These are phyloP conservation scores for Fistulifera pelliculosa DNA, from an alignment of 108 stramenopile genomes.

Conservation along the genomic window DNA sequence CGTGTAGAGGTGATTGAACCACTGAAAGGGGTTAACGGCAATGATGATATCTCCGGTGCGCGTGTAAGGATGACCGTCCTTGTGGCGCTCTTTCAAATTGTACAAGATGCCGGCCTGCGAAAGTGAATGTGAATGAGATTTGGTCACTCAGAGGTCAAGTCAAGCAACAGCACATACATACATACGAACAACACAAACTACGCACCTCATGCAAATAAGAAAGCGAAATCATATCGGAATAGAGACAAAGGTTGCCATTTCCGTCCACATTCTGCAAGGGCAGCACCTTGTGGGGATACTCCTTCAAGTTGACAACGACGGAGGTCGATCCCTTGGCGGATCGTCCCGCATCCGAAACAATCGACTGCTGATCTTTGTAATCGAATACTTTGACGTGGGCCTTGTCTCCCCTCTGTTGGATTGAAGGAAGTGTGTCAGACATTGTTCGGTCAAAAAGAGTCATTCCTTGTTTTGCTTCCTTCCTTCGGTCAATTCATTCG, in stretches of 20 bases:
- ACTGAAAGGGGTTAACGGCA: slow-evolving; percentile 82
- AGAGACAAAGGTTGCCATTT: slow-evolving; percentile 18
- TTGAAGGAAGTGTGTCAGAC: too few relatives aligned
- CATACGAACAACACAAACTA: slow-evolving; percentile 1
- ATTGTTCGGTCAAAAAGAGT: too few relatives aligned
- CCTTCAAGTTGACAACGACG: slow-evolving; percentile 55
- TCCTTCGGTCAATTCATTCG: too few relatives aligned
- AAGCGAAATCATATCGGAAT: slow-evolving; percentile 78
- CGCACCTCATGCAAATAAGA: slow-evolving; percentile 83
- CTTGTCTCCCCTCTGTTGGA: slow-evolving; percentile 5
- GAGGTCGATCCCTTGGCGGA: slow-evolving; percentile 25
- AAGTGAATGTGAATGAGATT: slow-evolving; percentile 27
- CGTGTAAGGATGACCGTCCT: slow-evolving; percentile 64
- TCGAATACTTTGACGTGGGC: slow-evolving; percentile 29
- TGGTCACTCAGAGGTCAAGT: neutral
- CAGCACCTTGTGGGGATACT: slow-evolving; percentile 58
- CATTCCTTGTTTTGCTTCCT: neutral
- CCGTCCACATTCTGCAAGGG: slow-evolving; percentile 70
- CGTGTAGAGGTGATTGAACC: slow-evolving; percentile 57
- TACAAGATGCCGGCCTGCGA: slow-evolving; percentile 77
- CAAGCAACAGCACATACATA: neutral
- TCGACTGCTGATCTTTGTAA: slow-evolving; percentile 30
- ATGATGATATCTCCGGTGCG: slow-evolving; percentile 82
- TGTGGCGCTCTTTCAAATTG: slow-evolving; percentile 76
- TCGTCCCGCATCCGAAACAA: slow-evolving; percentile 30